phyloP scores from a whole-genome alignment of 2,329 filamentous ascomycete species.

The Madurella fahalii region DNA sequence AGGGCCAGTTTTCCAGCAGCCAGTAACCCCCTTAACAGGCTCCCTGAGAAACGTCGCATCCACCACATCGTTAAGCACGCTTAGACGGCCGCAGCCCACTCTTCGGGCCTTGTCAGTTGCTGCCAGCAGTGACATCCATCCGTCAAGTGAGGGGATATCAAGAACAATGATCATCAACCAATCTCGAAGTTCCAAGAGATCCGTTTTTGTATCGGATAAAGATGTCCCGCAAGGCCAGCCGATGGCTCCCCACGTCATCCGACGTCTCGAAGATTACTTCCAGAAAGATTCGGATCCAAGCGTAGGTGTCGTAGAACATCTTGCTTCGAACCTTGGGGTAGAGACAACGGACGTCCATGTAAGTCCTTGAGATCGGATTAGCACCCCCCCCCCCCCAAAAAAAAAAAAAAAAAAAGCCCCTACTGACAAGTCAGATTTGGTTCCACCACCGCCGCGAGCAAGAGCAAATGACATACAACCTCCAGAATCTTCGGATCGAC shows the following conservation, averaged over 20 bases:
- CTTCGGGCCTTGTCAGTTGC: conserved; percentile 18
- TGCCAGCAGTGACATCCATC: conserved; percentile 11
- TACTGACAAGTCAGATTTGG: conserved; percentile 39
- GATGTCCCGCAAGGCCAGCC: conserved; percentile 41
- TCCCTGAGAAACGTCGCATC: conserved; percentile 16
- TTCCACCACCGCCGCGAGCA: conserved; percentile 51
- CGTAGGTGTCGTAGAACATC: conserved; percentile 47
- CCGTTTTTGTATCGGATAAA: conserved; percentile 33
- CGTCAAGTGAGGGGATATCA: conserved; percentile 32
- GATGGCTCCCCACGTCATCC: conserved; percentile 47
- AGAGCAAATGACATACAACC: conserved; percentile 42
- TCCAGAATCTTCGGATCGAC: conserved; percentile 42
- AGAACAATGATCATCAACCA: conserved; percentile 44
- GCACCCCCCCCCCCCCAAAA: too few species aligned
- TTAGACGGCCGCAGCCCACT: conserved; percentile 17
- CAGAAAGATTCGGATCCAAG: conserved; percentile 45
- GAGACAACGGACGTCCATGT: conserved; percentile 49
- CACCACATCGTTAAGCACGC: conserved; percentile 13
- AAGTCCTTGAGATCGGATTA: conserved; percentile 17
- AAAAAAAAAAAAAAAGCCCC: conserved; percentile 7
- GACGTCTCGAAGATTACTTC: conserved; percentile 52
- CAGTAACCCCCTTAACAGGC: not conserved
- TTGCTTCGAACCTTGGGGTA: conserved; percentile 52
- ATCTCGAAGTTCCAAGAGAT: conserved; percentile 39
- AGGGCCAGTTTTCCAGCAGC: conserved; percentile 2